Conservation (phyloP, 192 early-diverging fungal genomes). For the Umbelopsis vinacea region DNA sequence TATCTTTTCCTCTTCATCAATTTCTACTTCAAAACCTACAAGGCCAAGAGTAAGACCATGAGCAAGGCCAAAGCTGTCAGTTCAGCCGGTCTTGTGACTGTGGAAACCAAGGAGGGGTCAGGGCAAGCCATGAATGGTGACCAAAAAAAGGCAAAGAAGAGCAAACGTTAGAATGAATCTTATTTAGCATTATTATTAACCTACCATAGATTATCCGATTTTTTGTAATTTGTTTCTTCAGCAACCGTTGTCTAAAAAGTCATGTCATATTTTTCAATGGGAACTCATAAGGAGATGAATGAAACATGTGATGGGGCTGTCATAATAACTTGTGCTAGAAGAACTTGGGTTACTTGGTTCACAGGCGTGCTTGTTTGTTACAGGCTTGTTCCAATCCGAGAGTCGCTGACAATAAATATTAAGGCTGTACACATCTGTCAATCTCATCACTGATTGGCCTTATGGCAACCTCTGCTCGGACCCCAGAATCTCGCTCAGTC, state of each 20-base stretch:
- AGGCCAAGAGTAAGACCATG: constrained; percentile 47
- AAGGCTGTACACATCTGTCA: neutral
- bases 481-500: constrained; percentile 2
- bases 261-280: neutral
- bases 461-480: neutral
- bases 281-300: neutral
- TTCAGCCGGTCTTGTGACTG: neutral
- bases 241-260: neutral
- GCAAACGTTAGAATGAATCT: neutral
- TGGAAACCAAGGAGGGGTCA: constrained; percentile 8
- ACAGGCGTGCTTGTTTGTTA: too few relatives aligned
- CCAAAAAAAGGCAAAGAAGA: neutral
- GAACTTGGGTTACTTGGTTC: too few relatives aligned
- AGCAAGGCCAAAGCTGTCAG: neutral
- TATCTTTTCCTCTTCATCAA: constrained; percentile 90
- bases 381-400: too few relatives aligned
- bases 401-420: neutral
- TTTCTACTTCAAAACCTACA: constrained; percentile 86
- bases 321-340: too few relatives aligned
- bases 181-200: neutral
- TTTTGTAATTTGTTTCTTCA: neutral
- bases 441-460: neutral
- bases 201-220: neutral
- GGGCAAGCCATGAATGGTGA: neutral
- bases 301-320: too few relatives aligned